These are phyloP conservation scores for Tuber indicum DNA, from an alignment of 495 filamentous ascomycete species.

Conservation along the genomic window DNA sequence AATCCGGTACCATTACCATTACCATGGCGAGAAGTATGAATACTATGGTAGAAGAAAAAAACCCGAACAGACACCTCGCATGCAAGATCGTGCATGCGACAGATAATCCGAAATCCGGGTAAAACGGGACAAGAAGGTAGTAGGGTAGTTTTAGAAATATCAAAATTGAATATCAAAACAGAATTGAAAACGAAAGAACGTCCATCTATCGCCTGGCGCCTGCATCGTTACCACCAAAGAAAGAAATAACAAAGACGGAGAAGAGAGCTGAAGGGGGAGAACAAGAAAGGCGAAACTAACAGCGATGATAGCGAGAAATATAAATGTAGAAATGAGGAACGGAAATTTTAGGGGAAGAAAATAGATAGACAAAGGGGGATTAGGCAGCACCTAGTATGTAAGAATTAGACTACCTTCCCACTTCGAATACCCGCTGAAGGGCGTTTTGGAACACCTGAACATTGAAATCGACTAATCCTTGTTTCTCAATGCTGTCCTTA, in stretches of 20 bases:
- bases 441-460: slow-evolving; percentile 56
- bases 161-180: not conserved
- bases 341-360: not conserved
- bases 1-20: not conserved
- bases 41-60: not conserved
- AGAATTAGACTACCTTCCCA: slow-evolving; percentile 26
- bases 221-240: not conserved
- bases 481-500: slow-evolving; percentile 47
- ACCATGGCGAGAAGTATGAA: not conserved
- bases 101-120: not conserved
- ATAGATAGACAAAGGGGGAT: not conserved
- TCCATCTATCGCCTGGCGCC: slow-evolving; percentile 2
- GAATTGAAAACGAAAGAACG: not conserved
- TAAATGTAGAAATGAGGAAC: not conserved
- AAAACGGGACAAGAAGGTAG: not conserved
- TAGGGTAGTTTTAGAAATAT: not conserved
- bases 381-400: not conserved
- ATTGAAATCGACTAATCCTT: slow-evolving; percentile 57
- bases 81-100: not conserved
- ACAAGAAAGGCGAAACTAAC: not conserved
- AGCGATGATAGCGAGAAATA: not conserved
- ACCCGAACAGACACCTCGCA: not conserved
- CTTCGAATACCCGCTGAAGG: slow-evolving; percentile 53
- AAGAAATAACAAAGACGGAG: not conserved
- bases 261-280: not conserved